Evolutionary conservation across 2,329 filamentous ascomycete genomes (phyloP).

Genomic region (Curvularia sp.): DNA sequence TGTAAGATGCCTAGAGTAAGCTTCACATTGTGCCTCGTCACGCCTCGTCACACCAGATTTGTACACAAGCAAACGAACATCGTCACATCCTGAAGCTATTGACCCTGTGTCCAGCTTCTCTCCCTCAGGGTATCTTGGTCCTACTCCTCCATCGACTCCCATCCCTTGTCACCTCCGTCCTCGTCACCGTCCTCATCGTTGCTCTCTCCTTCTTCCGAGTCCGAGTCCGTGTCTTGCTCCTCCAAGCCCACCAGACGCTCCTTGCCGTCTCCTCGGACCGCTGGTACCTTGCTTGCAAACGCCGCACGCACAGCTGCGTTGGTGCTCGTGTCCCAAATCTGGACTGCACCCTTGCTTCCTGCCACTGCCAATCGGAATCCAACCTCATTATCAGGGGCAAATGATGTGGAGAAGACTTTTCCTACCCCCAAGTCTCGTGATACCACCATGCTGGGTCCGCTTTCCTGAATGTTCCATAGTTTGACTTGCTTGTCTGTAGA

Average conservation of each 20-base stretch:
- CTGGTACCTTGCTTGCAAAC: slow-evolving; percentile 75
- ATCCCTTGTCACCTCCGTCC: slow-evolving; percentile 44
- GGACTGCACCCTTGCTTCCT: slow-evolving; percentile 89
- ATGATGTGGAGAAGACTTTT: slow-evolving; percentile 89
- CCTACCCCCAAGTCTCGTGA: slow-evolving; percentile 91
- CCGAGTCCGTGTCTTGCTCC: slow-evolving; percentile 69
- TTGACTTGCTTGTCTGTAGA: slow-evolving; percentile 96
- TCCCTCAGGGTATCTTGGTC: slow-evolving; percentile 26
- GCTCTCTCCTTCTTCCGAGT: slow-evolving; percentile 59
- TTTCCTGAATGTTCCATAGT: slow-evolving; percentile 87
- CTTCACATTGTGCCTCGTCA: slow-evolving; percentile 7
- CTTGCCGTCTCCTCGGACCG: slow-evolving; percentile 66
- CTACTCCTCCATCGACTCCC: slow-evolving; percentile 54
- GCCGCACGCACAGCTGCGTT: slow-evolving; percentile 84
- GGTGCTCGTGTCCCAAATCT: slow-evolving; percentile 96
- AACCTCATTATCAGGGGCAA: slow-evolving; percentile 88
- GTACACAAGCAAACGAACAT: neutral
- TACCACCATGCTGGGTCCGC: slow-evolving; percentile 87
- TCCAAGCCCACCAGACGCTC: slow-evolving; percentile 81
- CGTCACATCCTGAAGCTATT: slow-evolving; percentile 1
- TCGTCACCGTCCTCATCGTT: slow-evolving; percentile 50
- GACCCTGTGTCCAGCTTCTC: slow-evolving; percentile 1
- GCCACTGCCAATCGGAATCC: slow-evolving; percentile 92
- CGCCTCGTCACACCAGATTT: neutral
- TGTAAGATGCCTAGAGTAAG: slow-evolving; percentile 2